phyloP scores from a whole-genome alignment of 2,329 filamentous ascomycete species.

The Dothideomycetes sp. region DNA sequence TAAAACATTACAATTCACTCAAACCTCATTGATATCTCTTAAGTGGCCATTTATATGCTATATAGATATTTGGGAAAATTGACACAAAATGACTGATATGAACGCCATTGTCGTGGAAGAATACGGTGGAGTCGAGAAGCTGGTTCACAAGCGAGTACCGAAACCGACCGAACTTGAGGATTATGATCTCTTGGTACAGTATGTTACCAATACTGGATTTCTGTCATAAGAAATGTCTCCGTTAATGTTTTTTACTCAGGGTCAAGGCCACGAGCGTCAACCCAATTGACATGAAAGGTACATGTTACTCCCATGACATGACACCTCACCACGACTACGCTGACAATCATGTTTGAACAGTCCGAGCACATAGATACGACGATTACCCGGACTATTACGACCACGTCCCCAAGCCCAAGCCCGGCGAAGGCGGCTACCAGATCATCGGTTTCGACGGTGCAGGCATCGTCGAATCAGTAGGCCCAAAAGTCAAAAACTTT shows the following conservation, averaged over 20 bases:
- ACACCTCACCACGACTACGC: constrained; percentile 26
- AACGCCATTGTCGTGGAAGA: constrained; percentile 25
- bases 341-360: neutral
- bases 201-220: constrained; percentile 10
- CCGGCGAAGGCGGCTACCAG: constrained; percentile 21
- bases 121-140: constrained; percentile 23
- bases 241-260: constrained; percentile 15
- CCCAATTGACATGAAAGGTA: constrained; percentile 31
- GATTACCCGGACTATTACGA: constrained; percentile 32
- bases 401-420: constrained; percentile 18
- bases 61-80: no score
- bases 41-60: no score
- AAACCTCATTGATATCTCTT: no score
- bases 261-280: constrained; percentile 33
- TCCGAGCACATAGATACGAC: constrained; percentile 27
- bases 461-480: constrained; percentile 28
- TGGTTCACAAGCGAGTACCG: constrained; percentile 24
- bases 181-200: constrained; percentile 30
- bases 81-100: constrained; percentile 18
- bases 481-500: constrained; percentile 28
- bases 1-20: no score
- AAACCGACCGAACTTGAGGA: constrained; percentile 23
- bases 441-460: constrained; percentile 38
- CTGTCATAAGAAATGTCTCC: neutral
- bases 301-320: constrained; percentile 18